phyloP scores from a whole-genome alignment of 148 eudicot species.

The Vaccinium macrocarpon region DNA sequence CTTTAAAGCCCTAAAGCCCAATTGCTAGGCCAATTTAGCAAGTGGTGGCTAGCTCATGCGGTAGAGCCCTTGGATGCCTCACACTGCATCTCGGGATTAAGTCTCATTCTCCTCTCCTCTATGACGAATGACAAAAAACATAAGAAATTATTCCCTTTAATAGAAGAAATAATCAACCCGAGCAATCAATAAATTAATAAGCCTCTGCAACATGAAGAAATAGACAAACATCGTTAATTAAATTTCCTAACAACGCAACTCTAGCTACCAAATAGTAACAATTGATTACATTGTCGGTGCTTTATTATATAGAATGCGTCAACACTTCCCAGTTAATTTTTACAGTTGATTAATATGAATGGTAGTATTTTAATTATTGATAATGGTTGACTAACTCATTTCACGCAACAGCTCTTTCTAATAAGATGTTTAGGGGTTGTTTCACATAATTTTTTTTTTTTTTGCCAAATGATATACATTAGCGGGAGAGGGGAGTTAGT shows the following conservation, averaged over 20 bases:
- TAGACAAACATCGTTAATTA: neutral
- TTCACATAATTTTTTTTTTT: too few species aligned
- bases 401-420: neutral
- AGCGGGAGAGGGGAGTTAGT: too few species aligned
- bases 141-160: too few species aligned
- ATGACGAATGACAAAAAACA: too few species aligned
- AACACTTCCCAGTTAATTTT: neutral
- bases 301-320: neutral
- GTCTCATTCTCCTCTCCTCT: too few species aligned
- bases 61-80: too few species aligned
- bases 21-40: too few species aligned
- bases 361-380: neutral
- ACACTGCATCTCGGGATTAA: too few species aligned
- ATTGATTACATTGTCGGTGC: neutral
- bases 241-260: neutral
- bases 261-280: neutral
- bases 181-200: neutral
- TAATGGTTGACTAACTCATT: neutral
- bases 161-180: too few species aligned
- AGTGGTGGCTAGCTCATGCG: too few species aligned
- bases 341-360: neutral
- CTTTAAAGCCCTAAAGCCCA: too few species aligned
- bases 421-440: neutral
- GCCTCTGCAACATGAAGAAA: neutral
- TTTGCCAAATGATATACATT: too few species aligned